Base-by-base conservation (phyloP, 768 basidiomycete species). In the Amanita muscaria region DNA sequence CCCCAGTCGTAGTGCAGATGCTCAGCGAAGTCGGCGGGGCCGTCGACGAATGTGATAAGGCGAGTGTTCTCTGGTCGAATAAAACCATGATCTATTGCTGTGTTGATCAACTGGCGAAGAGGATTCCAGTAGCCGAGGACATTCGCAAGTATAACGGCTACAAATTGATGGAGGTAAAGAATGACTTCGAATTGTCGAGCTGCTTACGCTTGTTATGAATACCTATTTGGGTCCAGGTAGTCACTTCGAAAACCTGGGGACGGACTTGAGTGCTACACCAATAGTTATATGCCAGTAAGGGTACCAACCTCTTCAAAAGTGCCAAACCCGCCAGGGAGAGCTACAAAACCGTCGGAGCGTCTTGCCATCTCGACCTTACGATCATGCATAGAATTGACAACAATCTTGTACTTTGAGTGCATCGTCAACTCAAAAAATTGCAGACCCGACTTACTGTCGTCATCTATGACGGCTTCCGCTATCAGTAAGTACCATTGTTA, bases 151-250 rank as follows among this genome's bases (percentile, higher is more conserved):
- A 96, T 64, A 32, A 96, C 83, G 11, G 93, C 82, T 92, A 19
- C 18, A 16, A 27, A 44, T 22, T n/a, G n/a, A n/a, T n/a, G n/a
- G n/a, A n/a, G n/a, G n/a, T n/a, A n/a, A n/a, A n/a, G n/a, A n/a
- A n/a, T n/a, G n/a, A n/a, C n/a, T n/a, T n/a, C n/a, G n/a, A n/a
- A n/a, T n/a, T n/a, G n/a, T n/a, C n/a, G n/a, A 22, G 4, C 4
- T 49, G 36, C 77, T 50, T 57, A 88, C 88, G 88, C 66, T 90
- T 90, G 44, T 76, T 71, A 58, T 91, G 88, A 33, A 93, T 83
- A 15, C 85, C 84, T 4, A 96, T 61, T 56, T 97, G 94, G 15
- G 87, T 88, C 94, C 94, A 99, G 0, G 93, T 96, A 11, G 82
- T 76, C 50, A 88, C 92, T 63, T 98, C 94, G 22, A 96, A 62